Conservation (phyloP, 2,329 filamentous ascomycete species). For the Fusarium illudens region DNA sequence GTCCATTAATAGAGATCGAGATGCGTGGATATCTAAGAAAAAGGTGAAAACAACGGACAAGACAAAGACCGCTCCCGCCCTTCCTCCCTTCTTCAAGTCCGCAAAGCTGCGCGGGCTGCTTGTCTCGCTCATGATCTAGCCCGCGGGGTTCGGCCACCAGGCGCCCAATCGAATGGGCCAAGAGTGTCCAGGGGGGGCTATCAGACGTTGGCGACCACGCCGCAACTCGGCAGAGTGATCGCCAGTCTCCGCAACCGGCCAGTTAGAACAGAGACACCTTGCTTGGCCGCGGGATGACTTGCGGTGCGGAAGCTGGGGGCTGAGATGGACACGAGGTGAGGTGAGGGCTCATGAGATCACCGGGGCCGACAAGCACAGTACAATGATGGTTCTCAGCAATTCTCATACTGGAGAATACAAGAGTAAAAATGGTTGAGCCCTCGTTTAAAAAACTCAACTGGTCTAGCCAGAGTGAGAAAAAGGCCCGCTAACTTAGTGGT, state of each 20-base stretch:
- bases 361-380: constrained; percentile 8
- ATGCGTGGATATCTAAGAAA: neutral
- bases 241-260: constrained; percentile 29
- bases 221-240: constrained; percentile 19
- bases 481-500: constrained; percentile 17
- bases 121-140: constrained; percentile 20
- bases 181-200: constrained; percentile 17
- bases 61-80: neutral
- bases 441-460: constrained; percentile 25
- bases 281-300: constrained; percentile 17
- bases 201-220: constrained; percentile 12
- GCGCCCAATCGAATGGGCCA: constrained; percentile 20
- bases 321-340: constrained; percentile 11
- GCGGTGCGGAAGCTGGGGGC: neutral
- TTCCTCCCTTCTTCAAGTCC: neutral
- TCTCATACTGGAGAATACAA: neutral
- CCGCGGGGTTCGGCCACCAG: constrained; percentile 19
- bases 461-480: constrained; percentile 31
- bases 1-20: neutral
- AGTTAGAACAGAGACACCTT: constrained; percentile 16
- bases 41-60: neutral
- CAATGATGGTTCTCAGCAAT: neutral
- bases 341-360: constrained; percentile 15
- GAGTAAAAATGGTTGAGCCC: constrained; percentile 16
- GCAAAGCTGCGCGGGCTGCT: neutral